phyloP scores from a whole-genome alignment of 768 basidiomycete genomes.

The Pulveroboletus sp. region DNA sequence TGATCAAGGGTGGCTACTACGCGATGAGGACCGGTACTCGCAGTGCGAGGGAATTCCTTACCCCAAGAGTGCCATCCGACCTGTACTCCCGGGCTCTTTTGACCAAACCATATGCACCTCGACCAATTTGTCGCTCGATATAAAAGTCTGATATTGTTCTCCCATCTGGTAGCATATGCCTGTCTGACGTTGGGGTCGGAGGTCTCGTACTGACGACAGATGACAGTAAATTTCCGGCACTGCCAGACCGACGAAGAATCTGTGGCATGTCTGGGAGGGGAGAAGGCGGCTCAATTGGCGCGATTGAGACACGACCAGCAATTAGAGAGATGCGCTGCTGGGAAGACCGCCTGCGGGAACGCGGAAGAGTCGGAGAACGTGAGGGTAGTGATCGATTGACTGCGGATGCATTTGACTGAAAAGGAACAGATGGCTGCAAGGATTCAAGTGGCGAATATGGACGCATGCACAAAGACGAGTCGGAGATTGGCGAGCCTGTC shows the following conservation, averaged over 20 bases:
- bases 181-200: constrained; percentile 48
- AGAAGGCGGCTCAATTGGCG: constrained; percentile 69
- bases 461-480: constrained; percentile 32
- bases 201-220: constrained; percentile 55
- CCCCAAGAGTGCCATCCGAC: constrained; percentile 74
- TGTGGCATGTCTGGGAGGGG: constrained; percentile 56
- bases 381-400: constrained; percentile 30
- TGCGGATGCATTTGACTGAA: constrained; percentile 17
- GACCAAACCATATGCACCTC: constrained; percentile 94
- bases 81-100: constrained; percentile 81
- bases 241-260: constrained; percentile 59
- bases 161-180: constrained; percentile 40
- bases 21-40: constrained; percentile 6
- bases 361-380: constrained; percentile 54
- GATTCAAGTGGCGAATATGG: constrained; percentile 29
- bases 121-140: constrained; percentile 83
- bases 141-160: constrained; percentile 82
- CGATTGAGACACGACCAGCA: constrained; percentile 75
- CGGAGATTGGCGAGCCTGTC: constrained; percentile 27
- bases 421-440: constrained; percentile 17
- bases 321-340: constrained; percentile 82
- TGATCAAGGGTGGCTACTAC: constrained; percentile 76
- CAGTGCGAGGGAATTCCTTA: constrained; percentile 39
- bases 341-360: constrained; percentile 71
- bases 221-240: constrained; percentile 60